Evolutionary conservation across 2,329 filamentous ascomycete genomes (phyloP).

Genomic region (Ophiostoma fasciatum): DNA sequence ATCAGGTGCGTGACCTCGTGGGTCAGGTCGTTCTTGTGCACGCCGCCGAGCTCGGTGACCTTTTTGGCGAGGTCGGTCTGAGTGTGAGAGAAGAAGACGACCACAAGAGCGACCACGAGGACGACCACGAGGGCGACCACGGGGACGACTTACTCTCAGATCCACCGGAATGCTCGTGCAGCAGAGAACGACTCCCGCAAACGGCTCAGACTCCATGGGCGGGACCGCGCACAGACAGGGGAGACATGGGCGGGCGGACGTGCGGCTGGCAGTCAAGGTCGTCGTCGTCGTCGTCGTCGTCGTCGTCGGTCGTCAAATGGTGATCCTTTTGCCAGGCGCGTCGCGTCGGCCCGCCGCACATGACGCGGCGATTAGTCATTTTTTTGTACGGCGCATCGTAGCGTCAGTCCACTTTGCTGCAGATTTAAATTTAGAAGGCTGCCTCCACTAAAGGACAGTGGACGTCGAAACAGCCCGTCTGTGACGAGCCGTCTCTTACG

Average conservation of each 20-base stretch:
- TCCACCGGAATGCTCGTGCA: constrained; percentile 76
- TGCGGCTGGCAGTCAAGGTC: background rate
- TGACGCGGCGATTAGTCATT: background rate
- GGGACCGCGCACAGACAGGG: constrained; percentile 1
- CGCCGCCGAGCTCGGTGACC: constrained; percentile 69
- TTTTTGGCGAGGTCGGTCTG: constrained; percentile 38
- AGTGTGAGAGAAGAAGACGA: constrained; percentile 5
- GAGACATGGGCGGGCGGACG: constrained; percentile 6
- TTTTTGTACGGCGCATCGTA: too few relatives aligned
- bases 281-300: background rate
- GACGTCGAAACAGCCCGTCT: too few relatives aligned
- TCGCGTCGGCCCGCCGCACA: background rate
- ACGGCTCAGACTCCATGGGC: constrained; percentile 18
- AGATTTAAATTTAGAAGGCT: too few relatives aligned
- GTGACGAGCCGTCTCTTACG: too few relatives aligned
- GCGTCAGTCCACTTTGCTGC: too few relatives aligned
- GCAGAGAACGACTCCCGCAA: constrained; percentile 64
- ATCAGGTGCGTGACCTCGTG: constrained; percentile 90
- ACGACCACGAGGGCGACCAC: background rate
- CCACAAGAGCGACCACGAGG: background rate
- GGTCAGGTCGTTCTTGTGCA: constrained; percentile 84
- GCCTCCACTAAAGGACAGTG: too few relatives aligned
- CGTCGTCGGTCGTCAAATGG: background rate
- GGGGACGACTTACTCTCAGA: constrained; percentile 46
- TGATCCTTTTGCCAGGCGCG: background rate